These are phyloP conservation scores for Vaccinium myrtillus DNA, from an alignment of 148 eudicot genomes.

Conservation along the genomic window DNA sequence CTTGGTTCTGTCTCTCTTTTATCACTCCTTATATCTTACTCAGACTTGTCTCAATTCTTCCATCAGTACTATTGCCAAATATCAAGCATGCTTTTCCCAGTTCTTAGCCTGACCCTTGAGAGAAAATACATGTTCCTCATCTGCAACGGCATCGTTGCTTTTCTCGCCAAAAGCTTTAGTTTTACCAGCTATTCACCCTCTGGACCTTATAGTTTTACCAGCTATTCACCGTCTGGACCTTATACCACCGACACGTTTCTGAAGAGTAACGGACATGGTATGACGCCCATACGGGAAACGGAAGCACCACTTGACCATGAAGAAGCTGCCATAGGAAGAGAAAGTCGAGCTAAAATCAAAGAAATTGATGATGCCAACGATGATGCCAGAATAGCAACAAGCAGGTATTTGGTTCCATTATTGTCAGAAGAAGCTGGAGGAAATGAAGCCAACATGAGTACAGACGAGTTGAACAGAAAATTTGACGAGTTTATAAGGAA, in stretches of 20 bases:
- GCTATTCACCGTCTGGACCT: neutral
- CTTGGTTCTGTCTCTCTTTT: constrained; percentile 22
- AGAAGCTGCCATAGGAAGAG: neutral
- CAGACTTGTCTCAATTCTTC: constrained; percentile 8
- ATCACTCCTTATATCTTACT: constrained; percentile 23
- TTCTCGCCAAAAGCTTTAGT: constrained; percentile 24
- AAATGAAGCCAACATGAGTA: constrained; percentile 10
- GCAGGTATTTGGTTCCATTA: neutral
- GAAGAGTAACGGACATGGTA: neutral
- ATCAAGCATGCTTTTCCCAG: constrained; percentile 14
- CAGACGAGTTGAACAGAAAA: constrained; percentile 43
- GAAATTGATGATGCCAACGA: neutral
- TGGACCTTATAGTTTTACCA: neutral
- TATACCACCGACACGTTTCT: neutral
- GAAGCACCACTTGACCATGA: neutral
- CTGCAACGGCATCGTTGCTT: constrained; percentile 36
- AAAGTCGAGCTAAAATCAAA: neutral
- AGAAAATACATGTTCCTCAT: constrained; percentile 44
- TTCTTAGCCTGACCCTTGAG: constrained; percentile 26
- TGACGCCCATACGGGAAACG: neutral
- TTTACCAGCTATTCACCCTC: neutral
- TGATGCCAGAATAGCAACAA: neutral
- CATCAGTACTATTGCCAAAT: constrained; percentile 15
- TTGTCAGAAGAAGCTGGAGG: constrained; percentile 3
- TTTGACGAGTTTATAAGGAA: constrained; percentile 49